These are phyloP conservation scores for Aspergillus spinulosporus DNA, from an alignment of 2,329 filamentous ascomycete species.

Conservation along the genomic window DNA sequence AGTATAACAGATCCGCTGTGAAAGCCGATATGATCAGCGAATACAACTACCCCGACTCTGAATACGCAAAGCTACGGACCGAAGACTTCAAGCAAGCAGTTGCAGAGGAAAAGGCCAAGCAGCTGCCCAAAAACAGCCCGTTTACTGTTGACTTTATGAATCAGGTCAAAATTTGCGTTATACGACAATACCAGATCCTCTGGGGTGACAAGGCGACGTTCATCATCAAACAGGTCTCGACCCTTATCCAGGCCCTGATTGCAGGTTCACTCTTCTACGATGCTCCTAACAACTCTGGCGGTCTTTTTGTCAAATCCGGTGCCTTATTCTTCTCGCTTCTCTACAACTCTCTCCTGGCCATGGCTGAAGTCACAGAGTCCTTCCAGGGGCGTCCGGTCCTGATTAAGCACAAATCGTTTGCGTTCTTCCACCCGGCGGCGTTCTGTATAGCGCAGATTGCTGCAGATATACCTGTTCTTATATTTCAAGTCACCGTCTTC, in stretches of 20 bases:
- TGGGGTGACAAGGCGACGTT: constrained; percentile 66
- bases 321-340: constrained; percentile 65
- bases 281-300: constrained; percentile 57
- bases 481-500: constrained; percentile 62
- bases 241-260: constrained; percentile 61
- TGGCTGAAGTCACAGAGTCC: constrained; percentile 66
- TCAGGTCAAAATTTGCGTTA: constrained; percentile 59
- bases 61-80: constrained; percentile 52
- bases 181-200: constrained; percentile 65
- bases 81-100: constrained; percentile 57
- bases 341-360: constrained; percentile 60
- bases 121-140: constrained; percentile 55
- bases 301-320: constrained; percentile 65
- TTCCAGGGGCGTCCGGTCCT: constrained; percentile 62
- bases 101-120: constrained; percentile 55
- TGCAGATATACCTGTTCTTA: constrained; percentile 56
- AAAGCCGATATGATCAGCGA: constrained; percentile 55
- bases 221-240: constrained; percentile 61
- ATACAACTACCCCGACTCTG: constrained; percentile 57
- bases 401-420: constrained; percentile 60
- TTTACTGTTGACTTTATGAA: constrained; percentile 56
- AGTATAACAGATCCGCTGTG: constrained; percentile 56
- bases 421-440: constrained; percentile 56
- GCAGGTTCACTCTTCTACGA: constrained; percentile 69
- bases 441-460: constrained; percentile 47